A percentile compares a stretch with the other conserved stretches of the same genome.
phyloP scores from a whole-genome alignment of 441 rosid species.

The Pelargonium australe region DNA sequence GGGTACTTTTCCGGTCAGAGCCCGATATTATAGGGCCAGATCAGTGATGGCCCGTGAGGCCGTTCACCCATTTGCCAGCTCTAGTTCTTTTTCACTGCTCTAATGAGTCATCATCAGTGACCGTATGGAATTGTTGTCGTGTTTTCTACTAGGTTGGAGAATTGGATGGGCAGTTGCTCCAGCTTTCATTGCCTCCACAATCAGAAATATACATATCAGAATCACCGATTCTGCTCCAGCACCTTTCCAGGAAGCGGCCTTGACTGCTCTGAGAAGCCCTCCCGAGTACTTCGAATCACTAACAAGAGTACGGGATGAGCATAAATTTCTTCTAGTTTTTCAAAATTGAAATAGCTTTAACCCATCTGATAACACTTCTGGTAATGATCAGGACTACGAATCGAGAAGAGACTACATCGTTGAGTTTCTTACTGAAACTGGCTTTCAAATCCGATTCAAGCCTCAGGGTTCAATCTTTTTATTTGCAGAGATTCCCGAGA shows the following conservation, averaged over 20 bases:
- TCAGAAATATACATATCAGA: slow-evolving; percentile 47
- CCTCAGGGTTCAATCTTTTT: slow-evolving; percentile 56
- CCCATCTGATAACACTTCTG: slow-evolving; percentile 11
- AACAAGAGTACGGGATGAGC: slow-evolving; percentile 33
- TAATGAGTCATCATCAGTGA: not conserved
- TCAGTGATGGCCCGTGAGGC: no score
- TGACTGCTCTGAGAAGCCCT: slow-evolving; percentile 45
- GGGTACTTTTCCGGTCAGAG: slow-evolving; percentile 21
- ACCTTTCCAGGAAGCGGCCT: slow-evolving; percentile 66
- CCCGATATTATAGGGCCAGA: no score
- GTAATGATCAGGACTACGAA: slow-evolving; percentile 42
- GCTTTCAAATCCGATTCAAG: slow-evolving; percentile 41
- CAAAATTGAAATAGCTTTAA: slow-evolving; percentile 4
- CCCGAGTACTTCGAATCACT: slow-evolving; percentile 37
- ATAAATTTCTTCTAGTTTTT: slow-evolving; percentile 11
- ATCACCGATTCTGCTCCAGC: slow-evolving; percentile 61
- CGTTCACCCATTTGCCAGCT: no score
- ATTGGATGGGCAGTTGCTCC: slow-evolving; percentile 71
- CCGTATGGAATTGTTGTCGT: not conserved
- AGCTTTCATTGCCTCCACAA: slow-evolving; percentile 38
- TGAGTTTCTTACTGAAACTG: slow-evolving; percentile 33
- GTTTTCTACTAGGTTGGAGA: slow-evolving; percentile 48
- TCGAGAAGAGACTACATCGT: slow-evolving; percentile 42
- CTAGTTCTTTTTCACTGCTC: not conserved
- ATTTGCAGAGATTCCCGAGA: slow-evolving; percentile 46